phyloP scores from a whole-genome alignment of 306 rosid species.

The Rubus parviflorus region DNA sequence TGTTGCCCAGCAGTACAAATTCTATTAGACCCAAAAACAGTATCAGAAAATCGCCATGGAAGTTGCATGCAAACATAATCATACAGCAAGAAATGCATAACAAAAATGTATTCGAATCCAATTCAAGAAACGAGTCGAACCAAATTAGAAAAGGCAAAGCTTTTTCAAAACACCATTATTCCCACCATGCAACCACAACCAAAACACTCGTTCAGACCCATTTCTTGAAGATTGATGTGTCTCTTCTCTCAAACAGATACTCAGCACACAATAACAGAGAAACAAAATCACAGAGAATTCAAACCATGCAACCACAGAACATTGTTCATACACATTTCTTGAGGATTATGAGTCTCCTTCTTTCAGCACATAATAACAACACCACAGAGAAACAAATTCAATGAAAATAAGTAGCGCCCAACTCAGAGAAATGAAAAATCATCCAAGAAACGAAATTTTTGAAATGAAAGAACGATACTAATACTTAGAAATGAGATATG shows the following conservation, averaged over 20 bases:
- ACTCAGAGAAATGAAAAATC: neutral
- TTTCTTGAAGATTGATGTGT: neutral
- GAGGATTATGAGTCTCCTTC: neutral
- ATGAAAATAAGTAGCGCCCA: neutral
- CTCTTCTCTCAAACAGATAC: neutral
- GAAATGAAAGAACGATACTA: neutral
- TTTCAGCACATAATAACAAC: neutral
- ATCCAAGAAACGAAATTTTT: conserved; percentile 1
- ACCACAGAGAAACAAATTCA: neutral
- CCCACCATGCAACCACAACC: neutral
- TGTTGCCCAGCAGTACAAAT: neutral
- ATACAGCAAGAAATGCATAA: neutral
- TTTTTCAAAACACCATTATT: neutral
- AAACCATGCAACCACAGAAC: neutral
- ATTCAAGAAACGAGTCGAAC: neutral
- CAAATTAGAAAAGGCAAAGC: neutral
- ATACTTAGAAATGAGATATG: neutral
- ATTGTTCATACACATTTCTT: neutral
- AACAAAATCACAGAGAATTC: neutral
- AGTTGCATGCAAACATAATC: neutral
- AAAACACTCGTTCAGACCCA: neutral
- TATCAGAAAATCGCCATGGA: neutral
- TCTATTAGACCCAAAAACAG: neutral
- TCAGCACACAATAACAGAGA: neutral
- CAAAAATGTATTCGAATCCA: neutral